Evolutionary conservation across 1,284 basidiomycete genomes (phyloP).

Genomic region (Ceratorhiza oryzae-sativae): DNA sequence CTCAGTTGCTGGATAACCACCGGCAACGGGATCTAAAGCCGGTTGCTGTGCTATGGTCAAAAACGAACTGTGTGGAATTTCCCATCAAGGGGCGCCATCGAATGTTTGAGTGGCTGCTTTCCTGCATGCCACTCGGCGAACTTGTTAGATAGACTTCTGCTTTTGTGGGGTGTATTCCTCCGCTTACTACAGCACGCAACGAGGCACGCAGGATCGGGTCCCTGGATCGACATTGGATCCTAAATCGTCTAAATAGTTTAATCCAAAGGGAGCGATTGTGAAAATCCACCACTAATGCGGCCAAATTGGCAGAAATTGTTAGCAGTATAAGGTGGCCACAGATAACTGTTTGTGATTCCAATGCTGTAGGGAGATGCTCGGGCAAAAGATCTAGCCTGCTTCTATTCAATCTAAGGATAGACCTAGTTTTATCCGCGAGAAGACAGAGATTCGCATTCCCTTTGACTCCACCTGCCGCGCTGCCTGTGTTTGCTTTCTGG

Average conservation of each 20-base stretch:
- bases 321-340: too few species aligned
- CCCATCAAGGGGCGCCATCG: slow-evolving; percentile 25
- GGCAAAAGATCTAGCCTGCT: not conserved
- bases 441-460: not conserved
- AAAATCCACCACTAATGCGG: not conserved
- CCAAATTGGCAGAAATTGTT: too few species aligned
- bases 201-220: not conserved
- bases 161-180: not conserved
- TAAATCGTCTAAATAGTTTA: slow-evolving; percentile 29
- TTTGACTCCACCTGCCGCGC: not conserved
- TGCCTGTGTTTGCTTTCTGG: not conserved
- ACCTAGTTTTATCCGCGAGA: not conserved
- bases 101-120: not conserved
- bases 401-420: not conserved
- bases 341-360: too few species aligned
- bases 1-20: slow-evolving; percentile 7
- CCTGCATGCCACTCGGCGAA: not conserved
- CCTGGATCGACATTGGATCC: slow-evolving; percentile 24
- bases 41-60: not conserved
- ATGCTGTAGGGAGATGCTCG: not conserved
- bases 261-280: not conserved
- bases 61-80: slow-evolving; percentile 3
- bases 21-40: not conserved
- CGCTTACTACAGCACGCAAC: not conserved
- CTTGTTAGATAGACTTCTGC: not conserved